Evolutionary conservation across 306 rosid genomes (phyloP).

Genomic region (Cicer arietinum): DNA sequence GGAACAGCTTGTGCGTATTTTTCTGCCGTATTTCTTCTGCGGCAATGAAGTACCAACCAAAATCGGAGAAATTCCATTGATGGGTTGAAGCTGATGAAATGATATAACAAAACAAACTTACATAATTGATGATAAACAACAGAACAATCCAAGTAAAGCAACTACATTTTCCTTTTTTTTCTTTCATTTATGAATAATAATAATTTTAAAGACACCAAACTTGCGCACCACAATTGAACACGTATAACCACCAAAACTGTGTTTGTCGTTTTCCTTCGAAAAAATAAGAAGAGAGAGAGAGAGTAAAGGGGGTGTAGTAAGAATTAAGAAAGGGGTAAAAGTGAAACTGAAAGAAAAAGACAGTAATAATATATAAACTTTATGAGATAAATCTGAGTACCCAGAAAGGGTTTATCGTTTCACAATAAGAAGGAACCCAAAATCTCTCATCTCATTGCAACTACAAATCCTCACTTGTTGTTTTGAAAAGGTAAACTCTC

Average conservation of each 20-base stretch:
- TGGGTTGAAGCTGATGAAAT: constrained; percentile 60
- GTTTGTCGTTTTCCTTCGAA: not conserved
- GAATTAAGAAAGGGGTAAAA: constrained; percentile 27
- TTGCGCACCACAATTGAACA: constrained; percentile 63
- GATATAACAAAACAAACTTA: constrained; percentile 49
- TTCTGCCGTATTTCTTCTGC: constrained; percentile 45
- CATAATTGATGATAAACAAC: not conserved
- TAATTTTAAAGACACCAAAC: constrained; percentile 28
- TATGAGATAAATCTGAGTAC: constrained; percentile 54
- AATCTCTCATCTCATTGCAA: constrained; percentile 11
- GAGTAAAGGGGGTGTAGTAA: not conserved
- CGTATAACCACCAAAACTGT: constrained; percentile 57
- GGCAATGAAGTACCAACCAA: constrained; percentile 42
- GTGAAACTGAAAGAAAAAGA: constrained; percentile 10
- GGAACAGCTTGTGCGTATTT: constrained; percentile 54
- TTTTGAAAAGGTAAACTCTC: constrained; percentile 45
- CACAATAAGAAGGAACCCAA: constrained; percentile 1
- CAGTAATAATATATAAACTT: not conserved
- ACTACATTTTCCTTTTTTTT: no score
- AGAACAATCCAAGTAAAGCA: not conserved
- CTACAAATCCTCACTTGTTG: constrained; percentile 28
- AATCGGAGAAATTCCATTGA: constrained; percentile 50
- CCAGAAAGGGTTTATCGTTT: not conserved
- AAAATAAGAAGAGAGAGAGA: not conserved
- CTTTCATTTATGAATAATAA: constrained; percentile 30